Evolutionary conservation across 768 basidiomycete genomes (phyloP).

Genomic region (Boletus fagicola): DNA sequence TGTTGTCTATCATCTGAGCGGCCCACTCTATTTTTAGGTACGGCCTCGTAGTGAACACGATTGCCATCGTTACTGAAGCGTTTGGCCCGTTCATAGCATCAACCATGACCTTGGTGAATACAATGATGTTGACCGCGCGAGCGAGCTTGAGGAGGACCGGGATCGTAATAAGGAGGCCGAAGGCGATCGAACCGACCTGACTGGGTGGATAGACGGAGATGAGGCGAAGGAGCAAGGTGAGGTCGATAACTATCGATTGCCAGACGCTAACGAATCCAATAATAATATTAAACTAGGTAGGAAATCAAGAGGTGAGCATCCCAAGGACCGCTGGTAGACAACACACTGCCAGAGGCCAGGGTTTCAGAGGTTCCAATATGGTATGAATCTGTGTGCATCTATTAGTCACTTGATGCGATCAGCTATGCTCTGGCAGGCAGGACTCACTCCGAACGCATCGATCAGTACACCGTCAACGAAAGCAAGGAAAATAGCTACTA

Average conservation of each 20-base stretch:
- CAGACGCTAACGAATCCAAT: constrained; percentile 21
- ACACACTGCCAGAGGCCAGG: constrained; percentile 9
- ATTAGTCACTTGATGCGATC: neutral
- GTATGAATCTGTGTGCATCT: constrained; percentile 19
- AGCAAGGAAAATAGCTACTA: constrained; percentile 12
- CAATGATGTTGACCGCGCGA: constrained; percentile 19
- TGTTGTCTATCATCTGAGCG: constrained; percentile 29
- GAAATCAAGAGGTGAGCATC: neutral
- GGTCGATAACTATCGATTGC: constrained; percentile 24
- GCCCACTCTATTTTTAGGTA: constrained; percentile 34
- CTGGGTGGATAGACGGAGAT: constrained; percentile 20
- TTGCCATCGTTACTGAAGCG: neutral
- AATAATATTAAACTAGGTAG: constrained; percentile 7
- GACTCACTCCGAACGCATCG: constrained; percentile 13
- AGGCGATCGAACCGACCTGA: constrained; percentile 1
- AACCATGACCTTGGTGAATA: constrained; percentile 21
- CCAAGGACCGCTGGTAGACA: neutral
- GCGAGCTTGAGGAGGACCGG: constrained; percentile 27
- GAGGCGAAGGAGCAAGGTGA: constrained; percentile 26
- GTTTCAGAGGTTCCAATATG: constrained; percentile 22
- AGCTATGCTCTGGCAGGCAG: neutral
- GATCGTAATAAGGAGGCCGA: constrained; percentile 9
- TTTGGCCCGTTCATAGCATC: constrained; percentile 14
- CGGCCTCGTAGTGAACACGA: constrained; percentile 14
- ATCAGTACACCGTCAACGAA: constrained; percentile 15